Conservation (phyloP, 176 grass and related monocot genomes). For the Eleusine indica region DNA sequence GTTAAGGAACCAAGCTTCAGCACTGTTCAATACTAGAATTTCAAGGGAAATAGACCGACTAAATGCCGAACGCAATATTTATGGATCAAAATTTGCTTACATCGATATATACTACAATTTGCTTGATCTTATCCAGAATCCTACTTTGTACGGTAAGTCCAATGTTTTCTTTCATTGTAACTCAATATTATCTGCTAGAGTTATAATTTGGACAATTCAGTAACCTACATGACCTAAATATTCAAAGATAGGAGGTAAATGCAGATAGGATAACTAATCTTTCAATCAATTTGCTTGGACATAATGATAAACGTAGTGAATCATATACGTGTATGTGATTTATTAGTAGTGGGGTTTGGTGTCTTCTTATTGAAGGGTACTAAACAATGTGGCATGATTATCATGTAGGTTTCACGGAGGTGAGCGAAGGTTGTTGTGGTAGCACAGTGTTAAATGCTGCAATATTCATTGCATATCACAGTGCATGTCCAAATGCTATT, state of each 20-base stretch:
- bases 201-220: background rate
- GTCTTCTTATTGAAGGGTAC: background rate
- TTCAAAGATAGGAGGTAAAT: background rate
- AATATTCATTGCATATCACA: slow-evolving; percentile 52
- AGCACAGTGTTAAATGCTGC: slow-evolving; percentile 19
- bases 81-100: slow-evolving; percentile 40
- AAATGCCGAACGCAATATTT: slow-evolving; percentile 23
- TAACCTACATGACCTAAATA: background rate
- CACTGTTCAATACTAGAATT: slow-evolving; percentile 54
- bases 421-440: slow-evolving; percentile 33
- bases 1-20: slow-evolving; percentile 47
- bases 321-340: background rate
- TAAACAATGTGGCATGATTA: background rate
- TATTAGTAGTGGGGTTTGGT: background rate
- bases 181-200: background rate
- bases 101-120: slow-evolving; percentile 60
- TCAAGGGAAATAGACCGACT: slow-evolving; percentile 36
- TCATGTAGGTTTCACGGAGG: slow-evolving; percentile 48
- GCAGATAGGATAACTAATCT: background rate
- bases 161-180: background rate
- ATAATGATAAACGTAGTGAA: background rate
- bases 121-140: slow-evolving; percentile 52
- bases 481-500: slow-evolving; percentile 36
- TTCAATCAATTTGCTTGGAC: background rate
- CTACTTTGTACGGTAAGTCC: slow-evolving; percentile 44